Evolutionary conservation across 1,139 yeast genomes (phyloP).

Genomic region (Saccharomyces hybrid): DNA sequence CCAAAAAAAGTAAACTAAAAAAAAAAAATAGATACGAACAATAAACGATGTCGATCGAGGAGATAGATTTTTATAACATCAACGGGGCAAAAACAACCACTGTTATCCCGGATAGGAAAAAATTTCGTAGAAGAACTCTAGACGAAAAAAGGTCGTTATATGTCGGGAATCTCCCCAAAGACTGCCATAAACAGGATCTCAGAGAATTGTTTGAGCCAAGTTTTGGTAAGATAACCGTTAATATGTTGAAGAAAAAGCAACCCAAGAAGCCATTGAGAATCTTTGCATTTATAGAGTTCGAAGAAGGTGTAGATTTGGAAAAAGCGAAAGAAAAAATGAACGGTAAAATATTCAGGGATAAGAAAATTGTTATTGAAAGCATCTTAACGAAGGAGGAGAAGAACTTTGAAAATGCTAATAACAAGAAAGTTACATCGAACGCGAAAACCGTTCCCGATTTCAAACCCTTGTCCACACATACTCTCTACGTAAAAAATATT

Average conservation of each 20-base stretch:
- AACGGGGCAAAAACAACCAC: neutral
- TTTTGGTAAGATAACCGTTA: neutral
- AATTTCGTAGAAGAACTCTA: neutral
- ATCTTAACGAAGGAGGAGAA: neutral
- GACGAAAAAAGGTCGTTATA: constrained; percentile 19
- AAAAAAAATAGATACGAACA: neutral
- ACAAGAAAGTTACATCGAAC: neutral
- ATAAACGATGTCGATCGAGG: neutral
- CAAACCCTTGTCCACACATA: constrained; percentile 20
- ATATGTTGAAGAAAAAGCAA: neutral
- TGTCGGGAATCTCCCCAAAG: constrained; percentile 30
- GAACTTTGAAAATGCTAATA: neutral
- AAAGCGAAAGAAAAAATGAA: neutral
- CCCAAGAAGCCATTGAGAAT: neutral
- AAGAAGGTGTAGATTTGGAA: neutral
- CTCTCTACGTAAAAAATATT: constrained; percentile 30
- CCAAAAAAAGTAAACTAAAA: neutral
- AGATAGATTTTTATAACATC: neutral
- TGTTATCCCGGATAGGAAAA: neutral
- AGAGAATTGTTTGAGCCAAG: constrained; percentile 24
- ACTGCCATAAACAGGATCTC: constrained; percentile 27
- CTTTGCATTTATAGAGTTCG: neutral
- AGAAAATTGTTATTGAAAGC: neutral
- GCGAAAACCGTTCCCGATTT: neutral
- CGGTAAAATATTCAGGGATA: neutral